Base-by-base conservation (phyloP, 75 land plant species). In the Cryptomeria japonica region DNA sequence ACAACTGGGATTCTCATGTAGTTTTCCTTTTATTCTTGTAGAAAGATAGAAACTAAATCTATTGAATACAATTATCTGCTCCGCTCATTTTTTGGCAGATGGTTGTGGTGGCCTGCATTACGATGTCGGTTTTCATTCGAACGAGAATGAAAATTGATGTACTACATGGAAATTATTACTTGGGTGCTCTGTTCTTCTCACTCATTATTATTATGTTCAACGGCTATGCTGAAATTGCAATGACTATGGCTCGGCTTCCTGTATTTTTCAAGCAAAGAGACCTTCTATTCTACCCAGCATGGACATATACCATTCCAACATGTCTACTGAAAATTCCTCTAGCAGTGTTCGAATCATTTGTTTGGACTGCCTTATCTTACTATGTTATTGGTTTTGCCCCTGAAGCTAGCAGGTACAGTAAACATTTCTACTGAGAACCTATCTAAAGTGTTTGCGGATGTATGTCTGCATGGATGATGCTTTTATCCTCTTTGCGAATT, bases 181-280 rank as follows among this genome's bases (percentile, higher is more conserved):
- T 94, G 92, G 92, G 93, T 68, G 87, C 98, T 34, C 86, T 96
- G 7, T 94, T 92, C 77, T 96, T 84, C 89, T 77, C 92, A 31
- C 91, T 96, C 13, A 61, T 94, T 16, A 64, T 89, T 25, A 87
- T 93, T 53, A 88, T 93, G 77, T 64, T 93, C 89, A 93, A 96
- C 91, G 96, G 96, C 9, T 84, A 92, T 78, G 91, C 94, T 19
- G 97, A 96, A 87, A 28, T 93, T 73, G 19, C 91, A 1, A 88
- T 96, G 91, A 95, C 94, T 37, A 75, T 93, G 76, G 15, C 72
- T 61, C 89, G 95, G 84, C 93, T 96, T 53, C 89, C 93, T 32
- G 92, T 93, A 41, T 96, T 96, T 88, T 93, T 88, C 87, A 95
- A 94, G 49, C 96, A 96, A 86, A 91, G 92, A 55, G 96, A 91